Evolutionary conservation across 345 rosid genomes (phyloP).

Genomic region (Citrus mangshanensis): DNA sequence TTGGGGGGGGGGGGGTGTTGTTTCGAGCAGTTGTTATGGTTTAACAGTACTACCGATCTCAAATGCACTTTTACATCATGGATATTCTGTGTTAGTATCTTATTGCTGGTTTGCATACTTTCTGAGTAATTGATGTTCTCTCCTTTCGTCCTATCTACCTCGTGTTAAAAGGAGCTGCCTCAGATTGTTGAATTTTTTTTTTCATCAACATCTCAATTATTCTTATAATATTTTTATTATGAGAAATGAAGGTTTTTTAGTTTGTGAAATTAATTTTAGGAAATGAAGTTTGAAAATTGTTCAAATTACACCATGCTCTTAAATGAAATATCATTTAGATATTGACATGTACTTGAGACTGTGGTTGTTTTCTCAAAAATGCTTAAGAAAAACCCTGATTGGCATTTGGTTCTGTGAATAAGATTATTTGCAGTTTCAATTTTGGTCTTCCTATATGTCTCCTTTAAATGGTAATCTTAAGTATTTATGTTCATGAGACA

Average conservation of each 20-base stretch:
- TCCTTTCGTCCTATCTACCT: neutral
- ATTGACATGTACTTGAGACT: neutral
- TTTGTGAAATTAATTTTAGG: neutral
- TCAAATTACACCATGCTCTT: neutral
- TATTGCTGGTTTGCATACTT: neutral
- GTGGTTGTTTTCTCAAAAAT: neutral
- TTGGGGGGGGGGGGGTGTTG: too few species aligned
- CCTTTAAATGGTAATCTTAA: neutral
- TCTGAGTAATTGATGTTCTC: neutral
- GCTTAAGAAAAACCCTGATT: neutral
- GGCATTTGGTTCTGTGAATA: neutral
- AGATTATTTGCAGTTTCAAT: neutral
- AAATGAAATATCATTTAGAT: neutral
- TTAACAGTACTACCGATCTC: neutral
- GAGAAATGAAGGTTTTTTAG: neutral
- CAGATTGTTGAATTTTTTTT: neutral
- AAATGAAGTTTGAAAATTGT: neutral
- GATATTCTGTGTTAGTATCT: neutral
- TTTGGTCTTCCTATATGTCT: neutral
- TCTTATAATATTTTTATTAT: neutral
- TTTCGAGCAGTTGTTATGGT: neutral
- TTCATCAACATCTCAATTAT: neutral
- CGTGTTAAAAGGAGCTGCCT: neutral
- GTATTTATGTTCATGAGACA: neutral
- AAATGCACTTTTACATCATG: neutral